A percentile compares a stretch with the other conserved stretches of the same genome.
Evolutionary conservation across 1,139 yeast genomes (phyloP).

Genomic region (Blastobotrys buckinghamii): DNA sequence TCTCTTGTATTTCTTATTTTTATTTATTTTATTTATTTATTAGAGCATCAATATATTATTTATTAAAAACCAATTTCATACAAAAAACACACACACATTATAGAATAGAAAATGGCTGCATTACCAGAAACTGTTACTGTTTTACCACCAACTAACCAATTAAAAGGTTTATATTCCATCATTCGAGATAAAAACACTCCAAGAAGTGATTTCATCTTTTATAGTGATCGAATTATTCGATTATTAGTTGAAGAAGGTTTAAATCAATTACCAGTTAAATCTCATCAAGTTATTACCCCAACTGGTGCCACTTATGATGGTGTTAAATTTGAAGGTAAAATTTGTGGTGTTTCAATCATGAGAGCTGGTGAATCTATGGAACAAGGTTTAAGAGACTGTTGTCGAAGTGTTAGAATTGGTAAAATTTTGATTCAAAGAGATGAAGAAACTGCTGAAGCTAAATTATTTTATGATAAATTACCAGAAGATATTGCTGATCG

Average conservation of each 20-base stretch:
- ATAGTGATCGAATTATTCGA: constrained; percentile 90
- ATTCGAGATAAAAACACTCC: constrained; percentile 74
- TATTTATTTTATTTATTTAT: background rate
- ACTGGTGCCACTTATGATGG: constrained; percentile 71
- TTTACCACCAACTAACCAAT: constrained; percentile 84
- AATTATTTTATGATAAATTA: constrained; percentile 74
- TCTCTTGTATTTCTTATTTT: background rate
- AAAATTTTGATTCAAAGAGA: constrained; percentile 95
- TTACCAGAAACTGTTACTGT: constrained; percentile 43
- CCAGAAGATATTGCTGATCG: constrained; percentile 88
- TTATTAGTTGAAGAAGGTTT: constrained; percentile 91
- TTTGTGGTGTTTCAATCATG: constrained; percentile 95
- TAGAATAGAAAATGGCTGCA: too few species aligned
- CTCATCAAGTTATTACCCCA: constrained; percentile 63
- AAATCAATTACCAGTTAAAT: constrained; percentile 81
- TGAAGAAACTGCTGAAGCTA: constrained; percentile 70
- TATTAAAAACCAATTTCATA: background rate
- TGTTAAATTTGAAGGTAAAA: constrained; percentile 79
- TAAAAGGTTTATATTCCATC: constrained; percentile 79
- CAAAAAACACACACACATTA: background rate
- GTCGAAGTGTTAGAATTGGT: constrained; percentile 92
- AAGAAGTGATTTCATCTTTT: constrained; percentile 90
- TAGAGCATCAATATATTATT: background rate
- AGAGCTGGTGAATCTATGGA: constrained; percentile 99
- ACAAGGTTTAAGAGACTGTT: constrained; percentile 93